Evolutionary conservation across 1,284 basidiomycete genomes (phyloP).

Genomic region (Moniliophthora roreri): DNA sequence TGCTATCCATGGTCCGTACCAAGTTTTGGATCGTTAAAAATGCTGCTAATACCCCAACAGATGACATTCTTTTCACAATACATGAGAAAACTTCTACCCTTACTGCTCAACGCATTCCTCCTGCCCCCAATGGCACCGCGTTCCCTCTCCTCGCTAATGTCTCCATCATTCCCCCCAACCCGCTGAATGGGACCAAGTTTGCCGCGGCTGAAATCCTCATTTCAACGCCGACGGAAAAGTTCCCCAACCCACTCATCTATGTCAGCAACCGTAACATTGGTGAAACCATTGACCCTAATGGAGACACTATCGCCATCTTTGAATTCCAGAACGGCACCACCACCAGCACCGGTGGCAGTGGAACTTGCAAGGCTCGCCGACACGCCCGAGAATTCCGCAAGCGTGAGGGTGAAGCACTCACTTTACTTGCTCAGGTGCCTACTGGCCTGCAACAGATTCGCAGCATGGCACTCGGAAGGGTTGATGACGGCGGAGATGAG

Average conservation of each 20-base stretch:
- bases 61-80: slow-evolving; percentile 45
- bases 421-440: slow-evolving; percentile 51
- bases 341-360: slow-evolving; percentile 1
- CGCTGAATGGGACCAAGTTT: slow-evolving; percentile 39
- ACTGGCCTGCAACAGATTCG: slow-evolving; percentile 61
- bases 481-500: slow-evolving; percentile 44
- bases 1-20: slow-evolving; percentile 36
- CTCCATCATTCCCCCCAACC: slow-evolving; percentile 48
- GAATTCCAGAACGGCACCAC: slow-evolving; percentile 32
- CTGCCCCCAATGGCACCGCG: slow-evolving; percentile 37
- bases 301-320: slow-evolving; percentile 64
- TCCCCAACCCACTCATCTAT: slow-evolving; percentile 55
- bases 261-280: slow-evolving; percentile 62
- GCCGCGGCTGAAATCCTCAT: slow-evolving; percentile 58
- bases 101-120: slow-evolving; percentile 48
- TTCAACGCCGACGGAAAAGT: slow-evolving; percentile 42
- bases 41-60: slow-evolving; percentile 25
- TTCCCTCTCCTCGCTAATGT: slow-evolving; percentile 48
- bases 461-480: slow-evolving; percentile 53
- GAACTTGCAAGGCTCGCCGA: slow-evolving; percentile 9
- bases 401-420: slow-evolving; percentile 26
- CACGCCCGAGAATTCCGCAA: slow-evolving; percentile 4
- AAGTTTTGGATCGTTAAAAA: not conserved
- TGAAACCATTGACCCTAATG: slow-evolving; percentile 39
- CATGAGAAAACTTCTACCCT: slow-evolving; percentile 52